These are phyloP conservation scores for Trichocladium antarcticum DNA, from an alignment of 495 filamentous ascomycete species.

Conservation along the genomic window DNA sequence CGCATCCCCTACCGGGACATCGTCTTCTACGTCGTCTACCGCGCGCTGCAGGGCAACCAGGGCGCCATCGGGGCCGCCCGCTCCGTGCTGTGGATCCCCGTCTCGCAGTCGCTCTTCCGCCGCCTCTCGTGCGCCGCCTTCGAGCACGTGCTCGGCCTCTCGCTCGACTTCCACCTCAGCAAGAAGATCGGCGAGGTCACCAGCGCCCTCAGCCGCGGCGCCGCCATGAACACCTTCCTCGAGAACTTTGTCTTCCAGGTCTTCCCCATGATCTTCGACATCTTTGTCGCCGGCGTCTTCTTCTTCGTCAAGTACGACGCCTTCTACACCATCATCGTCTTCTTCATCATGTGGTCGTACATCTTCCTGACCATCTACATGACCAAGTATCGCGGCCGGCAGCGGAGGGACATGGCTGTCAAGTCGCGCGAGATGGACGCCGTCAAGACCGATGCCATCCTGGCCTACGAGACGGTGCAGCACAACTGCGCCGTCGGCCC, in stretches of 20 bases:
- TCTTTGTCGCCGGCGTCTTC: slow-evolving; percentile 70
- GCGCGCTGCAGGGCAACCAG: no score
- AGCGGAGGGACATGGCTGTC: slow-evolving; percentile 80
- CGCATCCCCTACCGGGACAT: no score
- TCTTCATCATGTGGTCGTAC: slow-evolving; percentile 46
- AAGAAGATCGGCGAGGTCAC: slow-evolving; percentile 78
- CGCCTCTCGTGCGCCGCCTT: slow-evolving; percentile 50
- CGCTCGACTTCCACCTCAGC: slow-evolving; percentile 86
- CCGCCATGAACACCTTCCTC: no score
- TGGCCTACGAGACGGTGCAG: slow-evolving; percentile 80
- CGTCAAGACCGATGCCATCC: slow-evolving; percentile 92
- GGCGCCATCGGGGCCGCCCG: no score
- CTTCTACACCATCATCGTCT: slow-evolving; percentile 82
- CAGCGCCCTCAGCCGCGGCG: no score
- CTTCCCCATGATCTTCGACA: slow-evolving; percentile 81
- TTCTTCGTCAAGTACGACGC: slow-evolving; percentile 69
- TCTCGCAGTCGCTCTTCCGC: no score
- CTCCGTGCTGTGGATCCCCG: no score
- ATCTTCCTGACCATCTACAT: slow-evolving; percentile 66
- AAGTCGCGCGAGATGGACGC: slow-evolving; percentile 83
- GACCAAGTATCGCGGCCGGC: slow-evolving; percentile 81
- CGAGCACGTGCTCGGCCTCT: slow-evolving; percentile 86
- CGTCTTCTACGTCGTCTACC: no score
- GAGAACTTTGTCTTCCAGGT: slow-evolving; percentile 73
- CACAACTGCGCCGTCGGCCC: no score